Percentiles rank a stretch among this genome's conserved stretches.
Evolutionary conservation across 495 filamentous ascomycete genomes (phyloP).

Genomic region (Hypoxylon subgilvum): DNA sequence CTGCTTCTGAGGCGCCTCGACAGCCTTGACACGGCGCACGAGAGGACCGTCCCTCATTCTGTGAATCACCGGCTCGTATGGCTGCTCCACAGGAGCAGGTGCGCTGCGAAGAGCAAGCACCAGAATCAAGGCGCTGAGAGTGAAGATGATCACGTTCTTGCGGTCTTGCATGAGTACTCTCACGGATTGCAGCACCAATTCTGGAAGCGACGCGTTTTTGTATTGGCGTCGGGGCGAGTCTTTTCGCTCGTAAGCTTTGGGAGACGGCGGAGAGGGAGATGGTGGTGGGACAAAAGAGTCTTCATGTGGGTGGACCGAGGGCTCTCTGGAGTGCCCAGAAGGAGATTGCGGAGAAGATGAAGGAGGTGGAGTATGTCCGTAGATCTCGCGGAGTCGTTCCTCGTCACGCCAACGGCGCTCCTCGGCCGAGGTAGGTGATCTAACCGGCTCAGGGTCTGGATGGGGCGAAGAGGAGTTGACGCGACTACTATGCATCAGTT

Average conservation of each 20-base stretch:
- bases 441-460: constrained; percentile 14
- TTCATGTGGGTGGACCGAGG: constrained; percentile 30
- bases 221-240: constrained; percentile 22
- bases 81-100: constrained; percentile 20
- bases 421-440: constrained; percentile 17
- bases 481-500: constrained; percentile 12
- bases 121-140: constrained; percentile 65
- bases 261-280: constrained; percentile 25
- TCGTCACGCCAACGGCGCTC: constrained; percentile 53
- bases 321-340: constrained; percentile 18
- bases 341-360: constrained; percentile 12
- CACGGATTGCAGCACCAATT: constrained; percentile 71
- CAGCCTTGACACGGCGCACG: constrained; percentile 9
- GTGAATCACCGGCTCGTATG: constrained; percentile 37
- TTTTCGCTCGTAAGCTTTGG: constrained; percentile 26
- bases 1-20: constrained; percentile 12
- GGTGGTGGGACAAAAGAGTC: constrained; percentile 39
- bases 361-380: constrained; percentile 50
- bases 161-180: constrained; percentile 70
- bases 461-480: constrained; percentile 10
- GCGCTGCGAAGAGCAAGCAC: constrained; percentile 55
- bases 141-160: constrained; percentile 71
- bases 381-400: constrained; percentile 59
- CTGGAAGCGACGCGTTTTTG: constrained; percentile 56
- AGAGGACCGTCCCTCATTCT: constrained; percentile 29